These are phyloP conservation scores for Puccinia coronata DNA, from an alignment of 1,284 basidiomycete genomes.

Conservation along the genomic window DNA sequence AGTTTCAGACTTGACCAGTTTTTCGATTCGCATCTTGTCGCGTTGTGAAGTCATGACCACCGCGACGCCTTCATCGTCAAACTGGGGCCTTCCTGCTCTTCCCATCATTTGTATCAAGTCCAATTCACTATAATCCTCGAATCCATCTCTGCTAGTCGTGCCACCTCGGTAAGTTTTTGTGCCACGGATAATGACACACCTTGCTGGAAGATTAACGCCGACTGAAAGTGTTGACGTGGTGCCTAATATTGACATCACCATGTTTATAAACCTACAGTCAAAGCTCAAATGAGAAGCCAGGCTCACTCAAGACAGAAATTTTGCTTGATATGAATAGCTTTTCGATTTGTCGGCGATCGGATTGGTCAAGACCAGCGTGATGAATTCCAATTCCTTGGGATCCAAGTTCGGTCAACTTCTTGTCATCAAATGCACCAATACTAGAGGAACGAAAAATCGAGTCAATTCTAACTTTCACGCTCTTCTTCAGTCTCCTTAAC, in stretches of 20 bases:
- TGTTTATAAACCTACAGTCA: too few species aligned
- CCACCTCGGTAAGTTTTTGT: conserved; percentile 46
- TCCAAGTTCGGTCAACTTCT: conserved; percentile 50
- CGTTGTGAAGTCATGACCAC: conserved; percentile 49
- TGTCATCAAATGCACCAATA: conserved; percentile 31
- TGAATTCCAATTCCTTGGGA: conserved; percentile 74
- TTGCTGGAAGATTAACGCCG: conserved; percentile 51
- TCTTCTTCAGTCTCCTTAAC: not conserved
- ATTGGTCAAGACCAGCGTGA: conserved; percentile 76
- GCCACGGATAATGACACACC: conserved; percentile 50
- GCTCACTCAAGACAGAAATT: conserved; percentile 66
- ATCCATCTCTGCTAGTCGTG: conserved; percentile 34
- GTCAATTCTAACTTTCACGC: not conserved
- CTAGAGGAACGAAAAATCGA: conserved; percentile 25
- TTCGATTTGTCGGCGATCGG: conserved; percentile 73
- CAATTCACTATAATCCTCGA: conserved; percentile 50
- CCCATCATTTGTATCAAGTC: conserved; percentile 52
- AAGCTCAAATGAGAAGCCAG: not conserved
- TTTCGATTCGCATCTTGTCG: conserved; percentile 48
- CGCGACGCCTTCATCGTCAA: conserved; percentile 48
- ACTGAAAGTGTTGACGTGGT: conserved; percentile 50
- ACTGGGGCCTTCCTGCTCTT: conserved; percentile 50
- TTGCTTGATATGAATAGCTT: conserved; percentile 68
- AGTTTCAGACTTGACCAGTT: conserved; percentile 44
- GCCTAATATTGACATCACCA: not conserved